Percentiles rank a stretch among this genome's conserved stretches.
These are phyloP conservation scores for Corymbia calophylla DNA, from an alignment of 441 rosid genomes.

Conservation along the genomic window DNA sequence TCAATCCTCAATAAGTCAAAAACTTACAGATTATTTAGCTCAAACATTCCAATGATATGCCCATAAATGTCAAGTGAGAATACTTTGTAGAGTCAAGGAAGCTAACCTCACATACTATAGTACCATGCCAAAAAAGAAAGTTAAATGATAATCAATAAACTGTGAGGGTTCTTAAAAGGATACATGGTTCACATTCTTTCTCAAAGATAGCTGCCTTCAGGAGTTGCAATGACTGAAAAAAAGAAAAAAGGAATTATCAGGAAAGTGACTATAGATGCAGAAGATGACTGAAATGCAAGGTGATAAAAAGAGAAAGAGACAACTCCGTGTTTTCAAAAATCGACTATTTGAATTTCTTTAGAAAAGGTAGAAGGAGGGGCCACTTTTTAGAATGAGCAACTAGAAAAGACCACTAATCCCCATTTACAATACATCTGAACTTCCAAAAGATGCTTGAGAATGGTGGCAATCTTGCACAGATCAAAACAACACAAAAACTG, in stretches of 20 bases:
- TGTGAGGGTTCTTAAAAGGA: constrained; percentile 22
- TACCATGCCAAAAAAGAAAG: neutral
- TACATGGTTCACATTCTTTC: constrained; percentile 77
- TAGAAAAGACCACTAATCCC: neutral
- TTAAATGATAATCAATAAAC: neutral
- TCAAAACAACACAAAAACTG: neutral
- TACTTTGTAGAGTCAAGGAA: constrained; percentile 65
- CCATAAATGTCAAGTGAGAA: constrained; percentile 91
- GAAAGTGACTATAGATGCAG: neutral
- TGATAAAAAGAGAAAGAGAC: neutral
- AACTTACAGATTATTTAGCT: constrained; percentile 89
- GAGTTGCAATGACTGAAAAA: constrained; percentile 69
- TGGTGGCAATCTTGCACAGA: neutral
- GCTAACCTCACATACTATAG: neutral
- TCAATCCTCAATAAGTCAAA: neutral
- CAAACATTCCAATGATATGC: constrained; percentile 90
- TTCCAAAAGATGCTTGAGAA: neutral
- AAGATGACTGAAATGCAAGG: no score
- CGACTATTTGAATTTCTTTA: neutral
- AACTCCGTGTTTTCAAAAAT: neutral
- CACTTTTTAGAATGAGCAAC: neutral
- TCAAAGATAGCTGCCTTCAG: constrained; percentile 70
- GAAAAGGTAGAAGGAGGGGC: neutral
- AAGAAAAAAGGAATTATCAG: neutral
- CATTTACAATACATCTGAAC: neutral